A percentile compares a stretch with the other conserved stretches of the same genome.
These are phyloP conservation scores for Geranium incanum DNA, from an alignment of 441 rosid species.

Conservation along the genomic window DNA sequence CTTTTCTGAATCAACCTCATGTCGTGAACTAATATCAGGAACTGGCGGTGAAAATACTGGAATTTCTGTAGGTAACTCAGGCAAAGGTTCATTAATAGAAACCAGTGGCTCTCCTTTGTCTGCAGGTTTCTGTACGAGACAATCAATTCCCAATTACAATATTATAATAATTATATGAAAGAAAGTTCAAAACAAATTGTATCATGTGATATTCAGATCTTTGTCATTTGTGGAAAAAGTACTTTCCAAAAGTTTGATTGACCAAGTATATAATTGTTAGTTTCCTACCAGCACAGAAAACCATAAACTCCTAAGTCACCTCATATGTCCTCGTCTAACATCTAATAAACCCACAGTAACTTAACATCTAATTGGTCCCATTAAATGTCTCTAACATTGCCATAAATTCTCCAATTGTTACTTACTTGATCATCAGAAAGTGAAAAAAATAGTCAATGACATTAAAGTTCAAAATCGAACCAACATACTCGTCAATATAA, in stretches of 20 bases:
- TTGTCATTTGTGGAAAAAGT: constrained; percentile 3
- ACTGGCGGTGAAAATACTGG: constrained; percentile 28
- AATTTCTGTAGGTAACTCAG: constrained; percentile 28
- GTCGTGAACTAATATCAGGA: constrained; percentile 23
- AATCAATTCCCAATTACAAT: background rate
- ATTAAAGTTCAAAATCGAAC: background rate
- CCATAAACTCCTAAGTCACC: background rate
- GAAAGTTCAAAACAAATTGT: background rate
- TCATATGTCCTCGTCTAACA: background rate
- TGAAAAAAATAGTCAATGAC: background rate
- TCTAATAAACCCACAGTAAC: background rate
- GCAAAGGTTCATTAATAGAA: constrained; percentile 17
- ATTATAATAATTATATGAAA: background rate
- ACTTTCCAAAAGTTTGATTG: background rate
- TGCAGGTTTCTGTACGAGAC: background rate
- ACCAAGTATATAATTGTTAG: background rate
- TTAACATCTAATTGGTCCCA: background rate
- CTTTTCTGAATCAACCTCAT: constrained; percentile 26
- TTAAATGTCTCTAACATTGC: background rate
- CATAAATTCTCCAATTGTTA: background rate
- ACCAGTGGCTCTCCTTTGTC: background rate
- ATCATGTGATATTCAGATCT: background rate
- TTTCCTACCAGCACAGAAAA: background rate
- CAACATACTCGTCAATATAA: background rate
- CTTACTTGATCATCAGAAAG: background rate